Conservation (phyloP, 75 land plant genomes). For the Gnetum montanum region DNA sequence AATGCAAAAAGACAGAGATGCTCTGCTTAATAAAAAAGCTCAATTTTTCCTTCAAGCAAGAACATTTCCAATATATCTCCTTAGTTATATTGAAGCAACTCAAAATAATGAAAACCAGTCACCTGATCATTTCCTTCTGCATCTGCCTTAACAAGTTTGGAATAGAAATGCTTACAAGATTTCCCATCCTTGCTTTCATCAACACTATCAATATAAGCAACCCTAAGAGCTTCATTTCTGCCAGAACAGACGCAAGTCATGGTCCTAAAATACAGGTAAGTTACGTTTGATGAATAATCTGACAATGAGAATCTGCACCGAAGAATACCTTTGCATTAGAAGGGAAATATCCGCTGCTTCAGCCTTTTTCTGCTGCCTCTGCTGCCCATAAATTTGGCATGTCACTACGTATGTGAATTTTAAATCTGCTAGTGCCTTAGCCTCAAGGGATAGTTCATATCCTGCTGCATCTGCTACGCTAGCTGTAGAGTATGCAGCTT, state of each 20-base stretch:
- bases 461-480: constrained; percentile 25
- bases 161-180: constrained; percentile 50
- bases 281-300: background rate
- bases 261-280: no score
- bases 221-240: constrained; percentile 92
- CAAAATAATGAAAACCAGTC: no score
- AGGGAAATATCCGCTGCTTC: constrained; percentile 84
- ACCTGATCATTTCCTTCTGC: constrained; percentile 89
- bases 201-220: constrained; percentile 82
- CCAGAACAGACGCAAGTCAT: constrained; percentile 1
- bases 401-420: constrained; percentile 95
- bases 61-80: no score
- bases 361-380: constrained; percentile 50
- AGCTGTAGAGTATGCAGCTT: constrained; percentile 27
- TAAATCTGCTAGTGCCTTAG: constrained; percentile 78
- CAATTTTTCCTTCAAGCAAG: no score
- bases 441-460: constrained; percentile 39
- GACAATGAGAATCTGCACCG: background rate
- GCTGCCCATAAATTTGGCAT: constrained; percentile 95
- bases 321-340: constrained; percentile 52
- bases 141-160: constrained; percentile 91
- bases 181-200: constrained; percentile 46
- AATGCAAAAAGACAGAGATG: no score
- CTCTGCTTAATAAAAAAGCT: no score
- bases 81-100: no score